phyloP scores from a whole-genome alignment of 208 protist species.

The Trypanosoma scelopori region DNA sequence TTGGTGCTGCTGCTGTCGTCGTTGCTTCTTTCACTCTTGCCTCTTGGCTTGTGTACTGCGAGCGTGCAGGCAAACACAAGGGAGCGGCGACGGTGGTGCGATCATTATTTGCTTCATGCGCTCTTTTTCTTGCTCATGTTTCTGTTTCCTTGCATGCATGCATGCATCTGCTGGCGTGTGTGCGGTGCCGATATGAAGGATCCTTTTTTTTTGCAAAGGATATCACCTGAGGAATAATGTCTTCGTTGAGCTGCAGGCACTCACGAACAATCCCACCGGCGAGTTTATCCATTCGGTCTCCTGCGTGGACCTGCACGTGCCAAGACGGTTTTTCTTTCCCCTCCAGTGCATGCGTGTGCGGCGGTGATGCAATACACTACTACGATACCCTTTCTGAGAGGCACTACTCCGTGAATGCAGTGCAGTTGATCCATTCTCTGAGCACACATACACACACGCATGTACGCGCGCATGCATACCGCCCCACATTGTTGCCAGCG shows the following conservation, averaged over 20 bases:
- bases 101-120: too few species aligned
- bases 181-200: too few species aligned
- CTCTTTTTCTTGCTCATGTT: too few species aligned
- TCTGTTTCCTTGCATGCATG: too few species aligned
- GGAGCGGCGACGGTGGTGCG: not conserved
- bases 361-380: slow-evolving; percentile 11
- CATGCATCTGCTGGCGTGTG: too few species aligned
- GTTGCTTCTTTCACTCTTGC: slow-evolving; percentile 2
- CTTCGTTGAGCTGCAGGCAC: slow-evolving; percentile 19
- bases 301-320: slow-evolving; percentile 62
- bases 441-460: slow-evolving; percentile 3
- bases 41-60: not conserved
- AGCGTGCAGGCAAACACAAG: not conserved
- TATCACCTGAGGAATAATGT: too few species aligned
- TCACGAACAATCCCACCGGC: slow-evolving; percentile 67
- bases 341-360: not conserved
- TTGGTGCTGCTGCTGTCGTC: not conserved
- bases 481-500: not conserved
- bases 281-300: slow-evolving; percentile 61
- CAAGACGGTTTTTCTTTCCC: slow-evolving; percentile 24
- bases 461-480: too few species aligned
- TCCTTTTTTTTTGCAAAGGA: too few species aligned
- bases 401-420: slow-evolving; percentile 5
- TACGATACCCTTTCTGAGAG: slow-evolving; percentile 4
- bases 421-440: slow-evolving; percentile 29